These are phyloP conservation scores for Chlorella sorokiniana DNA, from an alignment of 139 green algal genomes.

Conservation along the genomic window DNA sequence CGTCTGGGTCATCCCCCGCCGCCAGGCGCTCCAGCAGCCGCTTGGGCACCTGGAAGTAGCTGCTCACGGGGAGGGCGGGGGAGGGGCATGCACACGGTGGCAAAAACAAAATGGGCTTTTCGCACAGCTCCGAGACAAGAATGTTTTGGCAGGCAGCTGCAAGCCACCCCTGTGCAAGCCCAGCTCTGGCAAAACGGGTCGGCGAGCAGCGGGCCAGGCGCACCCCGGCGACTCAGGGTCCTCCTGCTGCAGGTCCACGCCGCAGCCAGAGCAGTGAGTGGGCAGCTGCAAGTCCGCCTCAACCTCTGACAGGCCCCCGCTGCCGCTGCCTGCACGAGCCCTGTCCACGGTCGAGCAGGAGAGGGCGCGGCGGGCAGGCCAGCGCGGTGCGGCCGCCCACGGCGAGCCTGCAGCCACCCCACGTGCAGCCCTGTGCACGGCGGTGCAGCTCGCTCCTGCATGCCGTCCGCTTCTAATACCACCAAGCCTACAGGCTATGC, in stretches of 20 bases:
- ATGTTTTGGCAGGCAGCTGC: no score
- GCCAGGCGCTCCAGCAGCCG: not conserved
- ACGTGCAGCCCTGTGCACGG: not conserved
- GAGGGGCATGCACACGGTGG: not conserved
- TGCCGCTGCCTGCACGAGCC: not conserved
- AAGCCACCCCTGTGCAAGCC: no score
- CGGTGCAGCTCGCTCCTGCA: not conserved
- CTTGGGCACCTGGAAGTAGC: constrained; percentile 71
- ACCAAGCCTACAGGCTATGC: not conserved
- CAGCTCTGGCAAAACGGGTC: not conserved
- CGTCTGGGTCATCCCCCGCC: not conserved
- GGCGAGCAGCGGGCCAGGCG: not conserved
- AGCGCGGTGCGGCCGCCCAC: not conserved
- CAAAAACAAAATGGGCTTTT: not conserved
- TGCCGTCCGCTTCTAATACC: not conserved
- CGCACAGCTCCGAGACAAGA: no score
- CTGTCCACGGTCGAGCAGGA: not conserved
- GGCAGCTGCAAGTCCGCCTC: constrained; percentile 45
- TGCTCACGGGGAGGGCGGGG: constrained; percentile 31
- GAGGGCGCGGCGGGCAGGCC: not conserved
- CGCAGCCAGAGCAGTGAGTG: constrained; percentile 78
- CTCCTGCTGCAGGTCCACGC: constrained; percentile 73
- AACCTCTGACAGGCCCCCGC: not conserved
- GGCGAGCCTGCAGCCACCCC: not conserved
- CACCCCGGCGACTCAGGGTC: constrained; percentile 70